Evolutionary conservation across 257 asterid genomes (phyloP), one percentile per base, ranked within the genome.

Genomic region (Solanum infundibuliforme): DNA sequence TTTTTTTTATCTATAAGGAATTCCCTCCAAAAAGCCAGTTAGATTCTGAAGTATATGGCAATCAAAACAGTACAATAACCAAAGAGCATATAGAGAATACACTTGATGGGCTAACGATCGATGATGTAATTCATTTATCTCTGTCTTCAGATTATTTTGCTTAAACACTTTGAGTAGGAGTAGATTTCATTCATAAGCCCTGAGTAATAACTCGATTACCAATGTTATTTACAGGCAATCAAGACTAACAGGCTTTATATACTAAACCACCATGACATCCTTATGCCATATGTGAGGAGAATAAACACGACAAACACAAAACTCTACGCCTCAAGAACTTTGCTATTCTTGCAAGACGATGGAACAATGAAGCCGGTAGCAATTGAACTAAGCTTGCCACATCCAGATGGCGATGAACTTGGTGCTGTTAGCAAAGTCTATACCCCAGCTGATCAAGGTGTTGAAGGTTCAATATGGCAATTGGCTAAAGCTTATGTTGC

Each of bases 401-500:
- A 91, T 91, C 93, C 95, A 38, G 89, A 93, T 5, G 97, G 93
- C 7, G 94, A 93, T 88, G 85, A 88, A 75, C 77, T 81, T 9
- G 98, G 98, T 23, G 92, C 92, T 12, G 83, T 92, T 20, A 95
- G 95, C 89, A 71, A 88, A 27, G 95, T 95, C 16, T 89, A 87
- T 88, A 90, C 92, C 18, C 98, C 98, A 29, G 92, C 95, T 20
- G 92, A 93, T 85, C 92, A 90, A 21, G 98, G 95, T 74, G 90
- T 88, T 46, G 91, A 94, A 84, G 93, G 90, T 36, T 58, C 96
- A 12, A 72, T 94, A 27, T 95, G 98, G 98, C 95, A 92, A 87
- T 90, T 94, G 89, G 98, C 98, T 12, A 95, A 95, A 94, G 98
- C 98, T 84, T 93, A 94, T 89, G 98, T 91, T 68, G 93, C 93